Evolutionary conservation across 78 protist species (phyloP).

Genomic region (Emiliania huxleyi): DNA sequence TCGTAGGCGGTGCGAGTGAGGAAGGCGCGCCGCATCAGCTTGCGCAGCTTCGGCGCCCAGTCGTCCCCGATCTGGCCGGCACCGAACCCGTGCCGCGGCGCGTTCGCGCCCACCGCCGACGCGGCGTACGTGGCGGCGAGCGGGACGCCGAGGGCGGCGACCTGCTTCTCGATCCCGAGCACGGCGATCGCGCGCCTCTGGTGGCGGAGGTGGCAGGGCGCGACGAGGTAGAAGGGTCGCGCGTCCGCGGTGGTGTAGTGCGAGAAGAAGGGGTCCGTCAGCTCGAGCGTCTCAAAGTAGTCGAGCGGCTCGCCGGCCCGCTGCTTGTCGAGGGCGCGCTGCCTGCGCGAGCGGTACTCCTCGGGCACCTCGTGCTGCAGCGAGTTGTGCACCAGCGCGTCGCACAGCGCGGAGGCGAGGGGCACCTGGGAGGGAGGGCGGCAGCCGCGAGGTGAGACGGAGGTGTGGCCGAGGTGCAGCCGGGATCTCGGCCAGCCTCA

Average conservation of each 20-base stretch:
- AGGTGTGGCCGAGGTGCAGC: no score
- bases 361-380: background rate
- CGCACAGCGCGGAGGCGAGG: background rate
- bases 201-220: background rate
- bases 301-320: background rate
- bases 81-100: background rate
- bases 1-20: background rate
- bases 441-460: no score
- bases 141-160: background rate
- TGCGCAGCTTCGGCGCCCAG: background rate
- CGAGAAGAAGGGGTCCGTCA: background rate
- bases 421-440: no score
- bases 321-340: background rate
- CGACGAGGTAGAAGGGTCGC: background rate
- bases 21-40: background rate
- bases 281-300: slow-evolving; percentile 8
- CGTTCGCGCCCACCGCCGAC: background rate
- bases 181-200: background rate
- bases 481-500: no score
- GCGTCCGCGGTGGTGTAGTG: background rate
- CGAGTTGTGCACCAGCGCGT: background rate
- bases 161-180: background rate
- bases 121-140: background rate
- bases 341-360: background rate
- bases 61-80: background rate